Evolutionary conservation across 768 basidiomycete genomes (phyloP).

Genomic region (Podaxis rugospora): DNA sequence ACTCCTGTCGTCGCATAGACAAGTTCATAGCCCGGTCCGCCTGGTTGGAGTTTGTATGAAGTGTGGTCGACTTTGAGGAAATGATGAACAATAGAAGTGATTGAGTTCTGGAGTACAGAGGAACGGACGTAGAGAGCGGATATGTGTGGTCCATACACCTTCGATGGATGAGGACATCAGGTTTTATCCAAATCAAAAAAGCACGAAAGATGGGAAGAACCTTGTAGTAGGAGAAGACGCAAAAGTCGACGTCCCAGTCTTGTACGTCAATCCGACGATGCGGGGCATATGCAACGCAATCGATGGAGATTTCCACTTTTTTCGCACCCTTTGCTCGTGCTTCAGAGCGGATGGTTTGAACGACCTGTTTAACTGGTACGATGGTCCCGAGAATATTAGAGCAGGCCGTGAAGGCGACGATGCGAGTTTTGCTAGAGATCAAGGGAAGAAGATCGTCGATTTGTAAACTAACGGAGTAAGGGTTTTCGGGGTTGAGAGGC

Average conservation of each 20-base stretch:
- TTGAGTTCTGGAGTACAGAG: conserved; percentile 41
- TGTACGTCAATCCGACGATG: conserved; percentile 68
- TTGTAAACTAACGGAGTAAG: conserved; percentile 58
- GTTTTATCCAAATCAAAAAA: neutral
- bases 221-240: conserved; percentile 74
- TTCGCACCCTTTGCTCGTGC: conserved; percentile 48
- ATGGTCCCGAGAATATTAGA: conserved; percentile 74
- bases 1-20: conserved; percentile 59
- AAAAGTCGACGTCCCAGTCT: conserved; percentile 76
- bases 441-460: conserved; percentile 56
- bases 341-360: conserved; percentile 43
- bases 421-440: conserved; percentile 59
- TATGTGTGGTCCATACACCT: conserved; percentile 76
- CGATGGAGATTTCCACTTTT: conserved; percentile 66
- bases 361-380: conserved; percentile 54
- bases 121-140: conserved; percentile 61
- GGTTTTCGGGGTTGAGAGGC: conserved; percentile 48
- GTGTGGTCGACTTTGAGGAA: conserved; percentile 48
- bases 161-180: neutral
- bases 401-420: conserved; percentile 70
- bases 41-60: conserved; percentile 65
- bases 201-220: conserved; percentile 25
- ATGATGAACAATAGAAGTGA: conserved; percentile 63
- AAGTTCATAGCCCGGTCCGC: conserved; percentile 72
- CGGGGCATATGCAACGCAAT: conserved; percentile 78